These are phyloP conservation scores for Rosa multiflora DNA, from an alignment of 306 rosid genomes.

Conservation along the genomic window DNA sequence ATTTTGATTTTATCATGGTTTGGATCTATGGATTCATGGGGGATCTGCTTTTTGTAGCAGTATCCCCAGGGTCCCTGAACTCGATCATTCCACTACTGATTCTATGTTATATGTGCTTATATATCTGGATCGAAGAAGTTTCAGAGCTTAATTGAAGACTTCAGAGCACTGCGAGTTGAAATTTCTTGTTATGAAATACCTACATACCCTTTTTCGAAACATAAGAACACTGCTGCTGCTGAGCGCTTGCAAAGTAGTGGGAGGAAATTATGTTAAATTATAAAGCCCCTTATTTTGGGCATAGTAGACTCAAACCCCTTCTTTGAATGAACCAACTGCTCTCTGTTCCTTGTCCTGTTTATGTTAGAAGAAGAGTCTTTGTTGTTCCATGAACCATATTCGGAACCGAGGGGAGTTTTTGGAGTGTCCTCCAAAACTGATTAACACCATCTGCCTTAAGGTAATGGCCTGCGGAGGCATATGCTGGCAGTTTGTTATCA, in stretches of 20 bases:
- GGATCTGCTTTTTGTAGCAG: slow-evolving; percentile 17
- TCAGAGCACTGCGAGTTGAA: slow-evolving; percentile 8
- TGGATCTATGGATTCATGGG: slow-evolving; percentile 28
- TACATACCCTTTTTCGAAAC: slow-evolving; percentile 4
- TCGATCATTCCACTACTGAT: slow-evolving; percentile 5
- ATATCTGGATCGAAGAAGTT: slow-evolving; percentile 18
- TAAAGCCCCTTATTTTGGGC: slow-evolving; percentile 1
- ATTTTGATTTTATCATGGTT: slow-evolving; percentile 17
- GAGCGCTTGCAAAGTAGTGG: neutral
- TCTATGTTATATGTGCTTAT: slow-evolving; percentile 12
- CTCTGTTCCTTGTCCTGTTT: slow-evolving; percentile 11
- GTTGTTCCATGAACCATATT: slow-evolving; percentile 19
- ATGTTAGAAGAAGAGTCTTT: slow-evolving; percentile 16
- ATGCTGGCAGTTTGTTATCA: slow-evolving; percentile 35
- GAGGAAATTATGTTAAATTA: slow-evolving; percentile 3
- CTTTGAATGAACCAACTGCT: slow-evolving; percentile 4
- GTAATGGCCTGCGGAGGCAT: slow-evolving; percentile 36
- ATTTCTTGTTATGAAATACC: slow-evolving; percentile 12
- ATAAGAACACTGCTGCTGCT: slow-evolving; percentile 9
- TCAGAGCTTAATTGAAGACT: neutral
- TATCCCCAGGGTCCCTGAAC: slow-evolving; percentile 10
- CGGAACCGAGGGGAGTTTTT: slow-evolving; percentile 20
- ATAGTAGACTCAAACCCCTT: neutral
- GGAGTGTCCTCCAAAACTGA: slow-evolving; percentile 27
- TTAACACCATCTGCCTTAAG: slow-evolving; percentile 27